phyloP scores from a whole-genome alignment of 768 basidiomycete species.

The Rhizopogon rudus region DNA sequence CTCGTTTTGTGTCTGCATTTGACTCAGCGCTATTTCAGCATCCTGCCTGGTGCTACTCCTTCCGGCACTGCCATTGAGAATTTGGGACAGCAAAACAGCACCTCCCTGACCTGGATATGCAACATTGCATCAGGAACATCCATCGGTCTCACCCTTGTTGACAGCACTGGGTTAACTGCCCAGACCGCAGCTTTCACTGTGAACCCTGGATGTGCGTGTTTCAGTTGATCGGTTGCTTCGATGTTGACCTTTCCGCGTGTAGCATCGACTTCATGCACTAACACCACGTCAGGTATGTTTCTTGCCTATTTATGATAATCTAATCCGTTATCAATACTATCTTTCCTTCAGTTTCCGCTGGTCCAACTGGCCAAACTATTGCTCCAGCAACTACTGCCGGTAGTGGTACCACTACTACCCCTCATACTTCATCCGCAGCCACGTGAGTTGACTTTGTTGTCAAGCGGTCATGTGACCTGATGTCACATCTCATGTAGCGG shows the following conservation, averaged over 20 bases:
- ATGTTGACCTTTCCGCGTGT: constrained; percentile 15
- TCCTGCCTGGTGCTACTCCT: constrained; percentile 49
- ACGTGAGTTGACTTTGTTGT: constrained; percentile 14
- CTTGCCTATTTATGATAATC: constrained; percentile 9
- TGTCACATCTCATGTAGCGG: background rate
- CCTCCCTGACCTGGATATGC: constrained; percentile 48
- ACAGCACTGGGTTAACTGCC: constrained; percentile 44
- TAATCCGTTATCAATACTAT: constrained; percentile 10
- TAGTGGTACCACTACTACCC: background rate
- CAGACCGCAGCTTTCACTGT: constrained; percentile 54
- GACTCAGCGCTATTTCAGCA: constrained; percentile 29
- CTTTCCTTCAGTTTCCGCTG: constrained; percentile 16
- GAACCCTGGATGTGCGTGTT: constrained; percentile 42
- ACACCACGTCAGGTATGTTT: constrained; percentile 17
- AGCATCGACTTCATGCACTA: constrained; percentile 32
- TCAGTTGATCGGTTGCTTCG: background rate
- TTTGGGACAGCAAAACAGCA: constrained; percentile 37
- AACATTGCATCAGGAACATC: constrained; percentile 48
- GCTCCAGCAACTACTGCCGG: background rate
- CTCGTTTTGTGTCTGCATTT: background rate
- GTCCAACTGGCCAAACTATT: constrained; percentile 11
- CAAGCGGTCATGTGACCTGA: constrained; percentile 9
- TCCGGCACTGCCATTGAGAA: constrained; percentile 37
- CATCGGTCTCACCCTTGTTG: constrained; percentile 58
- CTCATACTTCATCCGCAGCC: background rate